Percentiles rank a stretch among this genome's conserved stretches.
Conservation (phyloP, 2,329 filamentous ascomycete species). For the Phaeosphaeriaceae sp. region DNA sequence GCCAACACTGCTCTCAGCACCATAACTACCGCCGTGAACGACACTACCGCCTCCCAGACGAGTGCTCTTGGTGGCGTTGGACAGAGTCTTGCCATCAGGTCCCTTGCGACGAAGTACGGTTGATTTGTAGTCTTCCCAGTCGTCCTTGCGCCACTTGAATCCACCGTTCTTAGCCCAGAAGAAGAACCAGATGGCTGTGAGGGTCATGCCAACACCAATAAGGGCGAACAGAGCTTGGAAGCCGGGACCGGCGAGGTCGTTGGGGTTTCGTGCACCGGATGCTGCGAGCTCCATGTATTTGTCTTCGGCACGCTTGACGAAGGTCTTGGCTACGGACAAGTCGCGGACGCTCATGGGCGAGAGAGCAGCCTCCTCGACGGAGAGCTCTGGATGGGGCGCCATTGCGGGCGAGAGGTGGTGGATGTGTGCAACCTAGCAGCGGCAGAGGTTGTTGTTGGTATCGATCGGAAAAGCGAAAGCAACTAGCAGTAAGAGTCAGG, state of each 20-base stretch:
- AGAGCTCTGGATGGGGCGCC: slow-evolving; percentile 41
- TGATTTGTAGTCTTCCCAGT: slow-evolving; percentile 99
- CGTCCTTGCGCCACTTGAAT: slow-evolving; percentile 81
- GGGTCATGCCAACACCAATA: slow-evolving; percentile 78
- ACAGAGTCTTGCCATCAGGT: slow-evolving; percentile 85
- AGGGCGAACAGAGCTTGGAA: slow-evolving; percentile 88
- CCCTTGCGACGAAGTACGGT: slow-evolving; percentile 89
- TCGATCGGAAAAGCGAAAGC: slow-evolving; percentile 14
- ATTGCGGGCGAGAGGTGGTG: slow-evolving; percentile 27
- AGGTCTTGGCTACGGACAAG: slow-evolving; percentile 36
- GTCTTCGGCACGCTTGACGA: slow-evolving; percentile 35
- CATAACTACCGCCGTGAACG: slow-evolving; percentile 70
- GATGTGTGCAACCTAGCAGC: slow-evolving; percentile 14
- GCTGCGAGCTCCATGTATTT: slow-evolving; percentile 34
- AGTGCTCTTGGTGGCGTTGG: slow-evolving; percentile 82
- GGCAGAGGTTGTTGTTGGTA: slow-evolving; percentile 9
- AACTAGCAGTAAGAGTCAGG: slow-evolving; percentile 27
- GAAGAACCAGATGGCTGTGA: slow-evolving; percentile 92
- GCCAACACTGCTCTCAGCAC: slow-evolving; percentile 47
- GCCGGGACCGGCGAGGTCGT: slow-evolving; percentile 60
- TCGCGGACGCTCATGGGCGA: slow-evolving; percentile 42
- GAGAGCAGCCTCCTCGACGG: slow-evolving; percentile 22
- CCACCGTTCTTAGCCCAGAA: slow-evolving; percentile 95
- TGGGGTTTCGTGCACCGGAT: slow-evolving; percentile 45
- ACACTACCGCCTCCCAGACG: slow-evolving; percentile 85